Conservation (phyloP, 2,329 filamentous ascomycete species). For the Xylariales sp. region DNA sequence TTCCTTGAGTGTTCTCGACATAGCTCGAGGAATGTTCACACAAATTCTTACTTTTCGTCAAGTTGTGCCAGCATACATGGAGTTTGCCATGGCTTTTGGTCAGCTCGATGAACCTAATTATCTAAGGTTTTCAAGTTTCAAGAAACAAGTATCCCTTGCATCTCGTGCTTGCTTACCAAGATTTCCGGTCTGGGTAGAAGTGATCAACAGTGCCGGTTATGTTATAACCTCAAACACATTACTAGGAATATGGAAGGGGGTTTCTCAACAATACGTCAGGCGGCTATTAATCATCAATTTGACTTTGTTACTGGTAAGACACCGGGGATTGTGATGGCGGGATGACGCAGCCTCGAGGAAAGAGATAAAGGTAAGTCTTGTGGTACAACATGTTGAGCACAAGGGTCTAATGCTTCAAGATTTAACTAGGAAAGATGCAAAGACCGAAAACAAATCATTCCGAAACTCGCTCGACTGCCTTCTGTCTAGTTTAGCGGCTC, state of each 20-base stretch:
- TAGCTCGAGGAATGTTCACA: conserved; percentile 36
- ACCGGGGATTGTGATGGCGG: conserved; percentile 57
- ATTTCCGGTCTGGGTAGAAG: conserved; percentile 48
- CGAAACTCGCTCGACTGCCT: conserved; percentile 50
- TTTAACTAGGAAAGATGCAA: conserved; percentile 48
- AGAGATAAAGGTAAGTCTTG: conserved; percentile 43
- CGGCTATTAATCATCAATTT: conserved; percentile 55
- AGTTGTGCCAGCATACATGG: conserved; percentile 55
- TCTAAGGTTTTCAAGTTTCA: conserved; percentile 53
- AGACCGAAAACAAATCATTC: conserved; percentile 51
- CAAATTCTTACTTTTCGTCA: conserved; percentile 50
- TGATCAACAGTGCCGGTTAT: conserved; percentile 52
- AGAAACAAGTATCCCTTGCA: conserved; percentile 47
- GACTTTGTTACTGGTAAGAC: conserved; percentile 51
- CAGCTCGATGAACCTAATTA: conserved; percentile 47
- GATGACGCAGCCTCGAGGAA: conserved; percentile 45
- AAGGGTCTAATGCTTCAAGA: not conserved
- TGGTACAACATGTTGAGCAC: not conserved
- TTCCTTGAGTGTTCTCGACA: conserved; percentile 31
- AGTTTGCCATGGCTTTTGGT: conserved; percentile 55
- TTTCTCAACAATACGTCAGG: conserved; percentile 48
- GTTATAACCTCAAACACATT: conserved; percentile 51
- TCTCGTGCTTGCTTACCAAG: conserved; percentile 29
- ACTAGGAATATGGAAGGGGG: conserved; percentile 1
- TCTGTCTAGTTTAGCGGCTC: conserved; percentile 51